Conservation (phyloP, 495 filamentous ascomycete genomes). For the Neurospora discreta region DNA sequence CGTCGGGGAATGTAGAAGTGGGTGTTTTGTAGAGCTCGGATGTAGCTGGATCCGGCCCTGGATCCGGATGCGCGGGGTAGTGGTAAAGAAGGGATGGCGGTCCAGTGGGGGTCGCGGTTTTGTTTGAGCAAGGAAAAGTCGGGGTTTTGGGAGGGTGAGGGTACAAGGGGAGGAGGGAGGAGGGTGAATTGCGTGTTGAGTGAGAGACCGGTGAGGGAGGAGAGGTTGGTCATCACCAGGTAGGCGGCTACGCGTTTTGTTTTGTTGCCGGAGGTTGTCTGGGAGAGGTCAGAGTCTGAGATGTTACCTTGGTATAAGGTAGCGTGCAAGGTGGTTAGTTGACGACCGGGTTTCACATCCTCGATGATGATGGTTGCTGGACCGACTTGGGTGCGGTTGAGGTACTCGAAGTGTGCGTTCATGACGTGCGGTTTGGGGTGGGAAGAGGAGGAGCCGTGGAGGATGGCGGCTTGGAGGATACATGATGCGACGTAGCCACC, state of each 20-base stretch:
- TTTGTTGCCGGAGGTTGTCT: background rate
- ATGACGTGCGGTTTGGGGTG: slow-evolving; percentile 53
- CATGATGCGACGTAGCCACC: slow-evolving; percentile 63
- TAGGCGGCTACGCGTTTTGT: slow-evolving; percentile 39
- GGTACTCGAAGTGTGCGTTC: slow-evolving; percentile 61
- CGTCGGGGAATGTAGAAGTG: slow-evolving; percentile 44
- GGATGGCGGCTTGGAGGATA: slow-evolving; percentile 47
- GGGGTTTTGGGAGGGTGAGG: background rate
- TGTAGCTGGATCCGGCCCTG: slow-evolving; percentile 22
- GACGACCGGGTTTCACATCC: slow-evolving; percentile 61
- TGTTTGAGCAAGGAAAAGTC: slow-evolving; percentile 30
- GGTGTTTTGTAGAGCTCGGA: slow-evolving; percentile 37
- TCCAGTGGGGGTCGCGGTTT: slow-evolving; percentile 35
- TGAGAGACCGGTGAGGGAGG: slow-evolving; percentile 46
- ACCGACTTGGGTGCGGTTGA: slow-evolving; percentile 55
- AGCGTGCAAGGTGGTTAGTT: slow-evolving; percentile 59
- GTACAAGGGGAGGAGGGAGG: slow-evolving; percentile 27
- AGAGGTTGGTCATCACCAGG: slow-evolving; percentile 53
- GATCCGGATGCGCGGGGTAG: slow-evolving; percentile 14
- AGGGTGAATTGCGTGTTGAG: slow-evolving; percentile 39
- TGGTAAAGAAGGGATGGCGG: slow-evolving; percentile 26
- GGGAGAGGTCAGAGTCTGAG: too few relatives aligned
- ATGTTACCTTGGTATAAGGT: slow-evolving; percentile 24
- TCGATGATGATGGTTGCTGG: slow-evolving; percentile 52
- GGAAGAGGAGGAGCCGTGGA: slow-evolving; percentile 45